phyloP scores from a whole-genome alignment of 1,284 basidiomycete species.

The Cutaneotrichosporon curvatum region DNA sequence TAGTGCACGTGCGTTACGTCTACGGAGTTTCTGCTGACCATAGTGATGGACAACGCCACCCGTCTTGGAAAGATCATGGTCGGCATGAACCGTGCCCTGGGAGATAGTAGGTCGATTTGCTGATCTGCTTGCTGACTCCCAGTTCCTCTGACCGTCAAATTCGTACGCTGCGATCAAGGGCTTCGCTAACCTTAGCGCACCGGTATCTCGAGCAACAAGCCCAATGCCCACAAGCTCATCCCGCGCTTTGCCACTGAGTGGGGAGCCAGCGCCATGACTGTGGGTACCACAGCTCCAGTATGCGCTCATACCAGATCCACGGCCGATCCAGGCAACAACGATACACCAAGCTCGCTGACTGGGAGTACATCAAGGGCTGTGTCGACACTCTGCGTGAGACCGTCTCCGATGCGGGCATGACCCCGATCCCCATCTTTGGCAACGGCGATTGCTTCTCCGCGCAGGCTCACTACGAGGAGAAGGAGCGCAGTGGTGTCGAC shows the following conservation, averaged over 20 bases:
- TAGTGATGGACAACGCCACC: constrained; percentile 73
- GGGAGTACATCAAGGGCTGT: constrained; percentile 82
- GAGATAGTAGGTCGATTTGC: constrained; percentile 56
- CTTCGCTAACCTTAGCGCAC: constrained; percentile 51
- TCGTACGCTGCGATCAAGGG: constrained; percentile 38
- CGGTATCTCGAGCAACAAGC: constrained; percentile 77
- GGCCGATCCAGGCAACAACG: constrained; percentile 86
- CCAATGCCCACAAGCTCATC: constrained; percentile 87
- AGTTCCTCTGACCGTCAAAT: constrained; percentile 88
- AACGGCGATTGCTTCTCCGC: constrained; percentile 91
- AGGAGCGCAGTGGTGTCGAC: constrained; percentile 74
- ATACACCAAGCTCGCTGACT: constrained; percentile 76
- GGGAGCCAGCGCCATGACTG: constrained; percentile 72
- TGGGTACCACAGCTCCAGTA: constrained; percentile 38
- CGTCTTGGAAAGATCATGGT: constrained; percentile 79
- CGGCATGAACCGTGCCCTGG: constrained; percentile 87
- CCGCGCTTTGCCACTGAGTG: constrained; percentile 72
- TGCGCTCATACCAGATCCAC: constrained; percentile 60
- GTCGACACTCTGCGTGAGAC: constrained; percentile 73
- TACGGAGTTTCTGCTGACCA: constrained; percentile 8
- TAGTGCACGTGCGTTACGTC: constrained; percentile 57
- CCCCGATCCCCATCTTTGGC: constrained; percentile 85
- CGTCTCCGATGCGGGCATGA: constrained; percentile 66
- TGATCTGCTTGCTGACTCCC: constrained; percentile 1
- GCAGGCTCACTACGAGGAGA: constrained; percentile 56